Percentiles rank a stretch among this genome's conserved stretches.
Conservation (phyloP, 1,284 basidiomycete genomes). For the Papiliotrema terrestris region DNA sequence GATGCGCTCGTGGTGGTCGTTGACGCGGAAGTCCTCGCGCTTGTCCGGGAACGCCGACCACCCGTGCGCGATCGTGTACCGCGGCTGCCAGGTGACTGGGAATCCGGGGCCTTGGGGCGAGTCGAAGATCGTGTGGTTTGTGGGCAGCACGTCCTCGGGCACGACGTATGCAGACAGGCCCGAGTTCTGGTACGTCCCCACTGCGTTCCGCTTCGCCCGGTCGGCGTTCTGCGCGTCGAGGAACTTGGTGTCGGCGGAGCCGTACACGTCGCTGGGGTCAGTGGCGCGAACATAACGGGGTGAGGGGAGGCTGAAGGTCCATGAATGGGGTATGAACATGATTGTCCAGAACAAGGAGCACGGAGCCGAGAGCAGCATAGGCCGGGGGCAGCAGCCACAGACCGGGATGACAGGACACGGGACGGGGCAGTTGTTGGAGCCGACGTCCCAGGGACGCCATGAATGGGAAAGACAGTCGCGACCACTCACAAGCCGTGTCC, state of each 20-base stretch:
- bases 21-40: constrained; percentile 39
- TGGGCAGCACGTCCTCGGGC: constrained; percentile 28
- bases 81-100: constrained; percentile 49
- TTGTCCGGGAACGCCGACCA: constrained; percentile 46
- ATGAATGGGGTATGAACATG: no score
- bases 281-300: neutral
- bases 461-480: no score
- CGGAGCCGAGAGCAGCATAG: no score
- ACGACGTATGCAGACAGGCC: constrained; percentile 46
- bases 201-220: constrained; percentile 45
- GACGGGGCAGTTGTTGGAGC: neutral
- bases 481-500: constrained; percentile 39
- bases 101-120: constrained; percentile 43
- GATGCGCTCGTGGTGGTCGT: constrained; percentile 36
- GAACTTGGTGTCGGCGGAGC: constrained; percentile 25
- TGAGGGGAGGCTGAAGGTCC: neutral
- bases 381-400: no score
- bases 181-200: constrained; percentile 46
- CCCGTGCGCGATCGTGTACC: constrained; percentile 48
- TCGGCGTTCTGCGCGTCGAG: constrained; percentile 38
- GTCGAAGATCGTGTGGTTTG: constrained; percentile 36
- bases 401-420: no score
- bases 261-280: neutral
- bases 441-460: no score
- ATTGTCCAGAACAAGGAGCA: neutral